phyloP scores from a whole-genome alignment of 768 basidiomycete genomes.

The Boletus coccyginus region DNA sequence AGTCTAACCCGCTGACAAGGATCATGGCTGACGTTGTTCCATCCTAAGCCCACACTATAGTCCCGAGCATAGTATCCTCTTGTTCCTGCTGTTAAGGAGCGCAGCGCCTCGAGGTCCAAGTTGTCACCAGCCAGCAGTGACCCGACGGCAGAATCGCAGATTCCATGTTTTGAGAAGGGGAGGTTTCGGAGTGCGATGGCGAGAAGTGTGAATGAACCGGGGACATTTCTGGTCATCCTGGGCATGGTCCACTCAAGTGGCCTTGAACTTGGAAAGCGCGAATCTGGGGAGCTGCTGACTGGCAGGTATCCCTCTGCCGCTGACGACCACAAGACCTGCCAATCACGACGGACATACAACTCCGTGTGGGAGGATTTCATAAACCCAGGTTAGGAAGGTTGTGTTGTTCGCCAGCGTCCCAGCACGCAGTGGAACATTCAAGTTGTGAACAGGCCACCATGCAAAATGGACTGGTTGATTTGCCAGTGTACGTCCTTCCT shows the following conservation, averaged over 20 bases:
- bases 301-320: conserved; percentile 24
- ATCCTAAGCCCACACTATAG: conserved; percentile 44
- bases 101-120: conserved; percentile 32
- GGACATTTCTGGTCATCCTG: conserved; percentile 16
- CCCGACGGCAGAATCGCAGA: not conserved
- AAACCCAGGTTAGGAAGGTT: not conserved
- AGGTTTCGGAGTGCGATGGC: conserved; percentile 14
- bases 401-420: not conserved
- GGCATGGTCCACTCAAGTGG: conserved; percentile 12
- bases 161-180: not conserved
- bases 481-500: too few relatives aligned
- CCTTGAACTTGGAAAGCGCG: not conserved
- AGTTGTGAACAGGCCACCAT: too few relatives aligned
- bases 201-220: conserved; percentile 12
- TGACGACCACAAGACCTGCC: conserved; percentile 2
- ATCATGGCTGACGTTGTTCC: conserved; percentile 42
- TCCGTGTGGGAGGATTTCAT: too few relatives aligned
- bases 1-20: not conserved
- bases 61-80: conserved; percentile 45
- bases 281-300: conserved; percentile 10
- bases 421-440: too few relatives aligned
- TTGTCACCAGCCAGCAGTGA: conserved; percentile 19
- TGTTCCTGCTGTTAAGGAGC: conserved; percentile 34
- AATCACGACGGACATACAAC: too few relatives aligned
- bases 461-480: too few relatives aligned